Evolutionary conservation across 352 stramenopile genomes (phyloP), one percentile per base, ranked within the genome.

Genomic region (Phytophthora cryptogea): DNA sequence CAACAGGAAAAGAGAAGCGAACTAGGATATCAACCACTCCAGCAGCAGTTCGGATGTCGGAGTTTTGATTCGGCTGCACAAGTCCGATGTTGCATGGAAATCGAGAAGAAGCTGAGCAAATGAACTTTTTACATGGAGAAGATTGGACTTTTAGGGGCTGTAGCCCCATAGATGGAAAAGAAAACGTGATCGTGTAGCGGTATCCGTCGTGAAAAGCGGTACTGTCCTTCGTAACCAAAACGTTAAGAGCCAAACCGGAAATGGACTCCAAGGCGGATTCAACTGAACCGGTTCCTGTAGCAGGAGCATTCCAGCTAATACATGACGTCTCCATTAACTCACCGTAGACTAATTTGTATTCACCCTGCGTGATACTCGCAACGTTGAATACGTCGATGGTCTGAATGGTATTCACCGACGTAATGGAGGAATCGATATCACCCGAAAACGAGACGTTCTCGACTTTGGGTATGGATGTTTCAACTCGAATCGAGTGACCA

Each of bases 351-450:
- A 92, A 54, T 49, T 78, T 67, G 48, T 79, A 92, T 37, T 80
- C 63, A 0, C 83, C 80, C 41, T 84, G 66, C 0, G 43, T 76
- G 16, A 90, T 43, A 30, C 68, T 83, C 14, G 39, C 68, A 7
- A 52, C 46, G 17, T 86, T 83, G 48, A 88, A 84, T 1, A 92
- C 49, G 33, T 89, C 80, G 26, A 92, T 46, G 0, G 77, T 89
- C 35, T 92, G 83, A 1, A 83, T 26, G 0, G 50, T 51, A 16
- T 74, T 78, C 3, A 70, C 62, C 14, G 54, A 63, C 3, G 60
- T 75, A 33, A 84, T 68, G 4, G 71, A 66, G 0, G 66, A 62
- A 8, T 68, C 50, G 5, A 76, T 58, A 39, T 80, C 70, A 7
- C 76, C 77, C 16, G 59, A 56, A 17, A 90, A 57, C 5, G 61